Base-by-base conservation (phyloP, 2,329 filamentous ascomycete genomes). In the Colletotrichum gigasporum region DNA sequence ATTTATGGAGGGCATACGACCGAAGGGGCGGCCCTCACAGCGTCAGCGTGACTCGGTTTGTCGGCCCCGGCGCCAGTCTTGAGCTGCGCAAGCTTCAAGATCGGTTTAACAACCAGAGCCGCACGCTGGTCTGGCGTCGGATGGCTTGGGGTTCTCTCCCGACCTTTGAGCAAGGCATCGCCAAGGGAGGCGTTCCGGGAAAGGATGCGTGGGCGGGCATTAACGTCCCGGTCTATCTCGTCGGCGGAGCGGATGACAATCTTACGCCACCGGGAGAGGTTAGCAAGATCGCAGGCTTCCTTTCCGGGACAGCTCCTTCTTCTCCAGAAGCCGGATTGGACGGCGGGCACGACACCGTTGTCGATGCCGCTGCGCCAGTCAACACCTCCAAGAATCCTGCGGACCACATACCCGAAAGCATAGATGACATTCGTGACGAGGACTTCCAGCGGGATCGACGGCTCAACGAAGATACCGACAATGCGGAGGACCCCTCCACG, bases 61-160 rank as follows among this genome's bases (percentile, higher is more conserved):
- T 92, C 8, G 92, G 92, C 4, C 74, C 81, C 1, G 83, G 84
- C 34, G 89, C 90, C 1, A 90, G 93, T 41, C 75, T 82, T 3
- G 87, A 92, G 69, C 85, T 90, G 1, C 89, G 87, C 71, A 82
- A 83, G 59, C 81, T 93, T 34, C 92, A 95, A 74, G 76, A 90
- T 60, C 85, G 85, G 3, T 95, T 90, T 78, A 98, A 98, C 74
- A 84, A 86, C 63, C 93, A 97, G 74, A 97, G 93, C 67, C 88
- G 85, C 68, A 96, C 94, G 0, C 84, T 90, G 0, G 92, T 96
- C 0, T 97, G 92, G 85, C 87, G 91, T 68, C 88, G 93, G 37
- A 94, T 97, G 88, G 89, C 90, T 1, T 88, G 84, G 75, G 93
- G 94, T 0, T 83, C 84, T 52, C 81, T 96, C 22, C 90, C 92